Evolutionary conservation across 495 filamentous ascomycete species (phyloP).

Genomic region (Viridothelium virens): DNA sequence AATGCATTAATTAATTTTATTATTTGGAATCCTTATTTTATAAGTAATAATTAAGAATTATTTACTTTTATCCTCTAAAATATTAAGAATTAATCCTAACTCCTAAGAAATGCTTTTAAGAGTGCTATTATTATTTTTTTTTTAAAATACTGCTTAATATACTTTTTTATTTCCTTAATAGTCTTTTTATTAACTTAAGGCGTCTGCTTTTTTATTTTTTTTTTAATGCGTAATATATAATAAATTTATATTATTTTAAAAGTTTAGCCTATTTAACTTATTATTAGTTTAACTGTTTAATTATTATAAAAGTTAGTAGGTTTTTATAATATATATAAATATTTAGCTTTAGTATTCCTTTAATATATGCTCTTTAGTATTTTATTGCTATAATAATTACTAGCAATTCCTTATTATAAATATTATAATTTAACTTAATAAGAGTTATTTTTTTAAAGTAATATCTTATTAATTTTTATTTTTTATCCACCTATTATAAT

Average conservation of each 20-base stretch:
- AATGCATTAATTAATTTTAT: too few relatives aligned
- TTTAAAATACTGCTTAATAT: too few relatives aligned
- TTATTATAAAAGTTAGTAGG: constrained; percentile 2
- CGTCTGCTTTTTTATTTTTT: neutral
- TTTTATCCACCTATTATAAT: neutral
- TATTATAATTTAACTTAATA: neutral
- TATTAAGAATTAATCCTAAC: too few relatives aligned
- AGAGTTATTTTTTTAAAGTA: neutral
- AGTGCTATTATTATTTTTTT: too few relatives aligned
- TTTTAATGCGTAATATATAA: neutral
- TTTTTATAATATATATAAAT: neutral
- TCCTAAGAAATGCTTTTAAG: too few relatives aligned
- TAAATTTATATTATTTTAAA: neutral
- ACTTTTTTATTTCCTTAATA: too few relatives aligned
- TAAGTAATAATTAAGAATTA: too few relatives aligned
- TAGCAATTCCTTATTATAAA: too few relatives aligned
- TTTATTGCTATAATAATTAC: neutral
- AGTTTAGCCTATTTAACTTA: neutral
- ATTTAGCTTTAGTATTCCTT: neutral
- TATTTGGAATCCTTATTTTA: too few relatives aligned
- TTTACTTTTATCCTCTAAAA: too few relatives aligned
- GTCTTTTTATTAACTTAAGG: too few relatives aligned
- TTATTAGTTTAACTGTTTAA: too few relatives aligned
- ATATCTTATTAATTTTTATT: neutral
- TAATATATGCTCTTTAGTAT: neutral